These are phyloP conservation scores for Rauvolfia tetraphylla DNA, from an alignment of 257 asterid genomes.

Conservation along the genomic window DNA sequence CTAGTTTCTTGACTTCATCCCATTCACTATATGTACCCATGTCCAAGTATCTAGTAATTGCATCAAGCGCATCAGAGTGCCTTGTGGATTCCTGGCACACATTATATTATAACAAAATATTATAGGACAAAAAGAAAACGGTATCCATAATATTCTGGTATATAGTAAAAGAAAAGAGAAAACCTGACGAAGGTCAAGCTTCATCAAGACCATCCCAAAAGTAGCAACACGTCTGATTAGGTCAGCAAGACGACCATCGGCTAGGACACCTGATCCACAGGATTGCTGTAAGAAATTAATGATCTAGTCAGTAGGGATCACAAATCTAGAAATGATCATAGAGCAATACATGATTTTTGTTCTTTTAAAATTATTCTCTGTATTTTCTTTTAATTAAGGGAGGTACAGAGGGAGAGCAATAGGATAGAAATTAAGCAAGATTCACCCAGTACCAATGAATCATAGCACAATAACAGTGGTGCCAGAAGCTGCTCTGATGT, in stretches of 20 bases:
- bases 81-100: slow-evolving; percentile 76
- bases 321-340: neutral
- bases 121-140: neutral
- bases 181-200: slow-evolving; percentile 99
- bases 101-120: neutral
- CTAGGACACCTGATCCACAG: slow-evolving; percentile 84
- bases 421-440: slow-evolving; percentile 10
- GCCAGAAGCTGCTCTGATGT: slow-evolving; percentile 84
- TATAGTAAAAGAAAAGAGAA: neutral
- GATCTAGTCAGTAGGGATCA: slow-evolving; percentile 12
- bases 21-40: slow-evolving; percentile 94
- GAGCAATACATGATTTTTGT: neutral
- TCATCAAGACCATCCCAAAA: slow-evolving; percentile 91
- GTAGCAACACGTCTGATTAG: slow-evolving; percentile 85
- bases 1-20: slow-evolving; percentile 86
- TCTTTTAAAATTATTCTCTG: neutral
- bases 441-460: slow-evolving; percentile 59
- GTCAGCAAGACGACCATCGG: slow-evolving; percentile 92
- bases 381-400: neutral
- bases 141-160: neutral
- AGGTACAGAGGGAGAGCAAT: neutral
- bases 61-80: slow-evolving; percentile 90
- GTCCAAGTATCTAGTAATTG: slow-evolving; percentile 78
- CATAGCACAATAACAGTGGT: slow-evolving; percentile 80
- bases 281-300: slow-evolving; percentile 55